phyloP scores from a whole-genome alignment of 2,329 filamentous ascomycete genomes.

The Talaromyces rugulosus region DNA sequence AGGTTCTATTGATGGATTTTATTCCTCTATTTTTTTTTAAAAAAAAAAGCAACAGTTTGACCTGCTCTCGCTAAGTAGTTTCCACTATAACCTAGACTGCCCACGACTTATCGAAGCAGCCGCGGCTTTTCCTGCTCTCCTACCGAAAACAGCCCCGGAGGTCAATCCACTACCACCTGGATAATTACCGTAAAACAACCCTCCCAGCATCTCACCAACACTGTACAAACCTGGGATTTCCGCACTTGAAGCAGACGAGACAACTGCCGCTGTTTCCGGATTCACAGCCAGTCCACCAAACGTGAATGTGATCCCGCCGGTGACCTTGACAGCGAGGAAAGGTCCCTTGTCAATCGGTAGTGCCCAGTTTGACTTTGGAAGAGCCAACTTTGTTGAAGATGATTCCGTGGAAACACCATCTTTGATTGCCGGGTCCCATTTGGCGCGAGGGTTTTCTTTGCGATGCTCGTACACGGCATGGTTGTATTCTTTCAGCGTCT shows the following conservation, averaged over 20 bases:
- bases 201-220: conserved; percentile 63
- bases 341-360: conserved; percentile 53
- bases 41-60: not conserved
- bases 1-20: not conserved
- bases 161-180: conserved; percentile 61
- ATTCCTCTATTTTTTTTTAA: not conserved
- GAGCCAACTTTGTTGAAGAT: conserved; percentile 32
- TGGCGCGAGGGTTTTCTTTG: conserved; percentile 40
- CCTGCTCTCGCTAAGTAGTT: not conserved
- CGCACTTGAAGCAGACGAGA: conserved; percentile 42
- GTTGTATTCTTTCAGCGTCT: conserved; percentile 56
- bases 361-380: conserved; percentile 66
- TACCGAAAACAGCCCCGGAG: conserved; percentile 53
- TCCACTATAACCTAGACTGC: not conserved
- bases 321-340: conserved; percentile 61
- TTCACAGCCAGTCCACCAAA: conserved; percentile 61
- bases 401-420: conserved; percentile 62
- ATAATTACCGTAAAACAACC: conserved; percentile 61
- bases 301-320: conserved; percentile 64
- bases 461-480: conserved; percentile 49
- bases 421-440: conserved; percentile 58
- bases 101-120: conserved; percentile 13
- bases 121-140: conserved; percentile 39
- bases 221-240: conserved; percentile 57
- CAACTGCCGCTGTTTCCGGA: conserved; percentile 50